phyloP scores from a whole-genome alignment of 768 basidiomycete genomes.

The Coprinopsis sp. region DNA sequence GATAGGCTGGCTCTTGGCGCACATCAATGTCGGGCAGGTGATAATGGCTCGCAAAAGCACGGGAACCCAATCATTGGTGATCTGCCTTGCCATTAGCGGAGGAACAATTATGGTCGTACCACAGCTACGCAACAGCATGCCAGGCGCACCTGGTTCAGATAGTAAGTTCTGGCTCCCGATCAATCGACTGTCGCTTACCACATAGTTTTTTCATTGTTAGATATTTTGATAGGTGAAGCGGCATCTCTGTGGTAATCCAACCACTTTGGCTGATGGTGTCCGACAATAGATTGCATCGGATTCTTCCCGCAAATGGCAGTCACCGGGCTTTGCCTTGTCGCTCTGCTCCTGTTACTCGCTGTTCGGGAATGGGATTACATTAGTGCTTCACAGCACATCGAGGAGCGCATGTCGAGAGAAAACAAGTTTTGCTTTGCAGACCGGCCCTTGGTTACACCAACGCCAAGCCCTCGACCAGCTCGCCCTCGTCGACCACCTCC shows the following conservation, averaged over 20 bases:
- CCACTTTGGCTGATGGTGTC: constrained; percentile 1
- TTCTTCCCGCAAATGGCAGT: constrained; percentile 58
- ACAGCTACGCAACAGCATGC: constrained; percentile 50
- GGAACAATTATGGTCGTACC: constrained; percentile 44
- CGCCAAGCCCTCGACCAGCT: neutral
- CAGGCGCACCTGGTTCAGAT: constrained; percentile 51
- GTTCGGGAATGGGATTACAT: constrained; percentile 35
- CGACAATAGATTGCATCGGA: constrained; percentile 43
- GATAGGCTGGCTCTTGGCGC: constrained; percentile 51
- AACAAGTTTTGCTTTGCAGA: neutral
- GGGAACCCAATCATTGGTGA: constrained; percentile 27
- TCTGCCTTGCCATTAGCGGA: constrained; percentile 35
- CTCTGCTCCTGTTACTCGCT: constrained; percentile 38
- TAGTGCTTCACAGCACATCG: neutral
- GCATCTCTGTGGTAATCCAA: neutral
- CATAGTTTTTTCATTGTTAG: constrained; percentile 18
- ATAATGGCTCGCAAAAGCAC: constrained; percentile 35
- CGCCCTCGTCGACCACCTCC: constrained; percentile 23
- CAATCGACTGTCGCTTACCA: constrained; percentile 1
- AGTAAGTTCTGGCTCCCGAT: constrained; percentile 19
- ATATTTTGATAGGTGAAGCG: constrained; percentile 43
- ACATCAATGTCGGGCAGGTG: constrained; percentile 43
- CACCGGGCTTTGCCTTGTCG: constrained; percentile 34
- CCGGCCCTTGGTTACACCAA: neutral
- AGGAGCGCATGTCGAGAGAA: too few species aligned